Evolutionary conservation across 2,329 filamentous ascomycete genomes (phyloP).

Genomic region (Moelleriella libera): DNA sequence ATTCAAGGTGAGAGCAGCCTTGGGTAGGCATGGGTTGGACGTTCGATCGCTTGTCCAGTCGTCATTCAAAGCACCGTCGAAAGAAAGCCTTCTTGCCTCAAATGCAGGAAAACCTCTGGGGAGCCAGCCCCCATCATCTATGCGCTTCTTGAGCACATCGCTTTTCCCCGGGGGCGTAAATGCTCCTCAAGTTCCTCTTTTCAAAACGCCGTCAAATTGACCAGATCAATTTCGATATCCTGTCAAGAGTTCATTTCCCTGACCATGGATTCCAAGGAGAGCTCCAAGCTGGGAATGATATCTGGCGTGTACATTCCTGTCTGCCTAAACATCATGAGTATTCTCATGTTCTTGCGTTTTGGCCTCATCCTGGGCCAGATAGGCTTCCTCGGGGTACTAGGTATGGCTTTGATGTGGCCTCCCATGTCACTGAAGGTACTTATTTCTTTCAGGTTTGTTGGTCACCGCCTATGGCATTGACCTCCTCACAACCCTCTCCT

Average conservation of each 20-base stretch:
- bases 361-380: slow-evolving; percentile 72
- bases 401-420: slow-evolving; percentile 24
- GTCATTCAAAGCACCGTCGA: no score
- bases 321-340: slow-evolving; percentile 78
- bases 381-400: slow-evolving; percentile 66
- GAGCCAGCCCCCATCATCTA: no score
- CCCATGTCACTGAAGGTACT: slow-evolving; percentile 1
- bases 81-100: no score
- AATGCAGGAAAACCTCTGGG: no score
- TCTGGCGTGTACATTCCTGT: slow-evolving; percentile 78
- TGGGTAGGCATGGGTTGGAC: neutral
- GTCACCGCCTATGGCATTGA: slow-evolving; percentile 66
- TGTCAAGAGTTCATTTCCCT: slow-evolving; percentile 2
- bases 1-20: no score
- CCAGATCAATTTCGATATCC: neutral
- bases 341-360: slow-evolving; percentile 85
- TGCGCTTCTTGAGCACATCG: no score
- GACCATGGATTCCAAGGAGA: slow-evolving; percentile 22
- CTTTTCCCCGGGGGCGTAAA: no score
- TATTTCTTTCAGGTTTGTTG: slow-evolving; percentile 43
- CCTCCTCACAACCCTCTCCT: slow-evolving; percentile 70
- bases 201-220: neutral
- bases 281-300: slow-evolving; percentile 58
- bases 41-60: neutral
- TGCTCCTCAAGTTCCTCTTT: neutral